phyloP scores from a whole-genome alignment of 768 basidiomycete species.

The Termitomyces sp. region DNA sequence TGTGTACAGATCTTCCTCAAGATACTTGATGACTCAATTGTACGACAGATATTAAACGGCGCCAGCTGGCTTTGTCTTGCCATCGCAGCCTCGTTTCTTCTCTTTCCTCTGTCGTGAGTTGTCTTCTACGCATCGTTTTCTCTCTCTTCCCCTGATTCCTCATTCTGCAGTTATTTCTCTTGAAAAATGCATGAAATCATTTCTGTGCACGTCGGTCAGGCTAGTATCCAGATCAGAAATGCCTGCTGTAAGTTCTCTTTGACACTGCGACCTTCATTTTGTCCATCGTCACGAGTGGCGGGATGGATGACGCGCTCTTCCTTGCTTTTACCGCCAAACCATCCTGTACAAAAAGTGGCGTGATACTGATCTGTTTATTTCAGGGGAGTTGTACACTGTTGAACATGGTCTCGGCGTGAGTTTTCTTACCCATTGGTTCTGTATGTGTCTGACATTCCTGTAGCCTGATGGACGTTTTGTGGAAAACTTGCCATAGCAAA shows the following conservation, averaged over 20 bases:
- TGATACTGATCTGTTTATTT: conserved; percentile 20
- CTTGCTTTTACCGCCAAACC: background rate
- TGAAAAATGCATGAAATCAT: conserved; percentile 84
- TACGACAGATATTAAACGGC: no score
- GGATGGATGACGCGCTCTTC: conserved; percentile 13
- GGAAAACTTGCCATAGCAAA: conserved; percentile 64
- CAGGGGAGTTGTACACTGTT: conserved; percentile 97
- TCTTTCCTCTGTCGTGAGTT: conserved; percentile 21
- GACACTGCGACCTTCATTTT: conserved; percentile 1
- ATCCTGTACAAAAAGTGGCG: conserved; percentile 9
- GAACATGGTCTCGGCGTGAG: conserved; percentile 94
- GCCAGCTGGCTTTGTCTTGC: conserved; percentile 37
- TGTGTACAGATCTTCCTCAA: no score
- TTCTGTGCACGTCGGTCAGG: conserved; percentile 95
- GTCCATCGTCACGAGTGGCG: conserved; percentile 3
- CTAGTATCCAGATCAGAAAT: conserved; percentile 91
- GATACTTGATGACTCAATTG: no score
- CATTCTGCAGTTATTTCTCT: conserved; percentile 18
- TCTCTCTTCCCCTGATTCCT: conserved; percentile 15
- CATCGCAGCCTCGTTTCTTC: conserved; percentile 29
- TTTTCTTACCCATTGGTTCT: conserved; percentile 10
- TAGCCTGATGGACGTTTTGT: conserved; percentile 90
- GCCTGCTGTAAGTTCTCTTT: conserved; percentile 75
- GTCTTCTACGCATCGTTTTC: conserved; percentile 17
- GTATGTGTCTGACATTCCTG: conserved; percentile 13